phyloP scores from a whole-genome alignment of 139 green algal species.

The Deuterostichococcus epilithicus region DNA sequence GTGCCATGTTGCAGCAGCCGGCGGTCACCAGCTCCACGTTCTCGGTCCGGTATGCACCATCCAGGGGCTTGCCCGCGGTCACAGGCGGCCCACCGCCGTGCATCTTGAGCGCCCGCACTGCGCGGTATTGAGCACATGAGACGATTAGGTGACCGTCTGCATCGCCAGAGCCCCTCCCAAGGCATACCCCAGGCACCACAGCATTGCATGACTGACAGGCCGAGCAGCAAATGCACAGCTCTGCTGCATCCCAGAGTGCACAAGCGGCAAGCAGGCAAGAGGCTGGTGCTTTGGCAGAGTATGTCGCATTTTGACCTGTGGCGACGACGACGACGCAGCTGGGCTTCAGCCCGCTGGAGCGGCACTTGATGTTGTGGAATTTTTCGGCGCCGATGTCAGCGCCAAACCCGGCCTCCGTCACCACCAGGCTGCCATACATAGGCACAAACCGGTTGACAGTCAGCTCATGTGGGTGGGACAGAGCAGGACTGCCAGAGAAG shows the following conservation, averaged over 20 bases:
- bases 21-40: slow-evolving; percentile 79
- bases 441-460: background rate
- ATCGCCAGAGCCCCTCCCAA: too few species aligned
- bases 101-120: slow-evolving; percentile 93
- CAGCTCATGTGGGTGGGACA: too few species aligned
- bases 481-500: too few species aligned
- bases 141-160: too few species aligned
- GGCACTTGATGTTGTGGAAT: slow-evolving; percentile 92
- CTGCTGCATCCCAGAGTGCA: background rate
- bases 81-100: slow-evolving; percentile 82
- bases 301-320: slow-evolving; percentile 43
- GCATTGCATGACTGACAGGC: background rate
- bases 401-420: slow-evolving; percentile 86
- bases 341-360: slow-evolving; percentile 61
- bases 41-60: slow-evolving; percentile 87
- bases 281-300: too few species aligned
- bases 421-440: background rate
- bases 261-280: background rate
- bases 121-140: background rate
- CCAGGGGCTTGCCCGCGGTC: slow-evolving; percentile 81
- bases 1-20: slow-evolving; percentile 72
- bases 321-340: slow-evolving; percentile 88
- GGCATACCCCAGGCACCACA: too few species aligned
- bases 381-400: slow-evolving; percentile 98
- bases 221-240: background rate